phyloP scores from a whole-genome alignment of 495 filamentous ascomycete species.

The Aspergillus haitiensis region DNA sequence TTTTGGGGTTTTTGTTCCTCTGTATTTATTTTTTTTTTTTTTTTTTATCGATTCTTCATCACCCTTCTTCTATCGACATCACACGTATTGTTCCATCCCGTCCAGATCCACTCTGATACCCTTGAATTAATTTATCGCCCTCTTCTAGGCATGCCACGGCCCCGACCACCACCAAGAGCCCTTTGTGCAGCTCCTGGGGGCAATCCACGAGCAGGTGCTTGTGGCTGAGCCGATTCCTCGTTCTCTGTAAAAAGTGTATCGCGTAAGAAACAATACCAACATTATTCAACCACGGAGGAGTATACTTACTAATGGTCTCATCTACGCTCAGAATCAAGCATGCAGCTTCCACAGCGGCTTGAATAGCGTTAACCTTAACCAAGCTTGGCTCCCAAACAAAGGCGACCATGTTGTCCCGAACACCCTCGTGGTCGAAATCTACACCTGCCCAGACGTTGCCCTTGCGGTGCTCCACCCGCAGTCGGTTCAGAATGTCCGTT shows the following conservation, averaged over 20 bases:
- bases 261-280: constrained; percentile 20
- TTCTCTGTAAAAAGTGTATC: constrained; percentile 56
- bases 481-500: constrained; percentile 91
- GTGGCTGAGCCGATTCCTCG: constrained; percentile 80
- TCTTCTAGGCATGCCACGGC: constrained; percentile 79
- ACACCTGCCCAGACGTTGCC: constrained; percentile 93
- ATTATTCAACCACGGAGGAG: background rate
- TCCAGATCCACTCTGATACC: constrained; percentile 6
- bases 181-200: constrained; percentile 92
- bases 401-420: constrained; percentile 84
- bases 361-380: constrained; percentile 96
- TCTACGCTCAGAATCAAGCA: constrained; percentile 96
- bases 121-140: constrained; percentile 31
- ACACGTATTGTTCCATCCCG: background rate
- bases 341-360: constrained; percentile 90
- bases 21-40: constrained; percentile 21
- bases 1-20: constrained; percentile 4
- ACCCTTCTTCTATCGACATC: background rate
- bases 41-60: too few species aligned
- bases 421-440: constrained; percentile 88
- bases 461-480: constrained; percentile 92
- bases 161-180: constrained; percentile 76
- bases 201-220: constrained; percentile 73
- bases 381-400: constrained; percentile 97
- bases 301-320: constrained; percentile 80